A percentile compares a stretch with the other conserved stretches of the same genome.
Conservation (phyloP, 169 alveolate genomes). For the Cryptosporidium baileyi region DNA sequence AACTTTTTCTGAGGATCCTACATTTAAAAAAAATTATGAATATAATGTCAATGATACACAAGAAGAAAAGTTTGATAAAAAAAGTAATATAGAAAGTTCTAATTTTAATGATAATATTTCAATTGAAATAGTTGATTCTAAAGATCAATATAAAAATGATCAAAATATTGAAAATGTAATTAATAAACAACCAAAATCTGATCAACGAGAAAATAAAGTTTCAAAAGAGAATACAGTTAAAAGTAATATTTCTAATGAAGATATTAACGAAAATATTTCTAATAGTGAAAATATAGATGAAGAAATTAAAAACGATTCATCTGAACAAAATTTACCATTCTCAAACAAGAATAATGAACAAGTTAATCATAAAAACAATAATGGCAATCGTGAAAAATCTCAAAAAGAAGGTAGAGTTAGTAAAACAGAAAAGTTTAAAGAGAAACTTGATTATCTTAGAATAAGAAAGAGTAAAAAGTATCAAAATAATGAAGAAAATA, state of each 20-base stretch:
- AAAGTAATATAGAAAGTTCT: neutral
- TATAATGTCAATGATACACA: neutral
- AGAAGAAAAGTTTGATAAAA: neutral
- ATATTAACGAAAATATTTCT: neutral
- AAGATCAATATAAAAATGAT: neutral
- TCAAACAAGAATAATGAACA: neutral
- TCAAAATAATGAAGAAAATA: neutral
- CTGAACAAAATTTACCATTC: neutral
- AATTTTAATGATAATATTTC: neutral
- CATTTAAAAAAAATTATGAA: slow-evolving; percentile 17
- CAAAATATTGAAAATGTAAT: neutral
- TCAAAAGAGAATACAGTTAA: neutral
- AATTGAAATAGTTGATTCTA: neutral
- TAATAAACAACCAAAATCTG: neutral
- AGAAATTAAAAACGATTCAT: neutral
- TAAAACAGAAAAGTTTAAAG: slow-evolving; percentile 36
- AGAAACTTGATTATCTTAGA: neutral
- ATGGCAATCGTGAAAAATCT: neutral
- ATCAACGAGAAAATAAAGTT: neutral
- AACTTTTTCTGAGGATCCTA: slow-evolving; percentile 24
- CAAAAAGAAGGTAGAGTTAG: slow-evolving; percentile 4
- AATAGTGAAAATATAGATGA: neutral
- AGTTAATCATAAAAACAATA: neutral
- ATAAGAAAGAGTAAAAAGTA: neutral
- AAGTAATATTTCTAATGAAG: neutral